Percentiles rank a stretch among this genome's conserved stretches.
These are phyloP conservation scores for Monosporascus cannonballus DNA, from an alignment of 2,329 filamentous ascomycete genomes.

Conservation along the genomic window DNA sequence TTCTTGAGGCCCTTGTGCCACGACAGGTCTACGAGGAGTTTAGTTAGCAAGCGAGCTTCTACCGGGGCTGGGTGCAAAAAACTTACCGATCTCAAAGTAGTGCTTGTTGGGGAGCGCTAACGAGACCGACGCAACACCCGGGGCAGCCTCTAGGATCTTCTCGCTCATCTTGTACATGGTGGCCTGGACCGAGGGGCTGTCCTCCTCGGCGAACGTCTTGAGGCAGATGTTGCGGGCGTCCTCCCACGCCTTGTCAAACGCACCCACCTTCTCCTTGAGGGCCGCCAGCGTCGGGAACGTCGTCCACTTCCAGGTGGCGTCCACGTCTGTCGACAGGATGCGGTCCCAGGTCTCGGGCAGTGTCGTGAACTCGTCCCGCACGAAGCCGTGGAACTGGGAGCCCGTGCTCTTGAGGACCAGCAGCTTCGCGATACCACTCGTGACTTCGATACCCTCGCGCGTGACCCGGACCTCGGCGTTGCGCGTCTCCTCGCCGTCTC, in stretches of 20 bases:
- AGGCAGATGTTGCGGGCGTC: conserved; percentile 80
- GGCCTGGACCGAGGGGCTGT: conserved; percentile 88
- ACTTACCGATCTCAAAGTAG: conserved; percentile 90
- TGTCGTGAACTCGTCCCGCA: conserved; percentile 89
- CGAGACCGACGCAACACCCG: conserved; percentile 64
- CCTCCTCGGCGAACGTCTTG: conserved; percentile 82
- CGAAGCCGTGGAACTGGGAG: conserved; percentile 91
- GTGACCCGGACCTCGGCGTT: conserved; percentile 69
- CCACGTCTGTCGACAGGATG: conserved; percentile 89
- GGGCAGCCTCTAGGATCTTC: conserved; percentile 70
- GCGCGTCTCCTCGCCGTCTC: conserved; percentile 83
- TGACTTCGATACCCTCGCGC: conserved; percentile 66
- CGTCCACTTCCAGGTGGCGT: conserved; percentile 82
- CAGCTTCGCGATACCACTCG: conserved; percentile 72
- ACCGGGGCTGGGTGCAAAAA: not conserved
- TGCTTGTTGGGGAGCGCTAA: conserved; percentile 96
- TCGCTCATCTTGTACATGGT: conserved; percentile 99
- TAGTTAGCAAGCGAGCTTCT: not conserved
- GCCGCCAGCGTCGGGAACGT: conserved; percentile 59
- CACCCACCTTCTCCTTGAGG: conserved; percentile 55
- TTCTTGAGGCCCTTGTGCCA: conserved; percentile 97
- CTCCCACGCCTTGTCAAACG: conserved; percentile 76
- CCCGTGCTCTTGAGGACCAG: conserved; percentile 94
- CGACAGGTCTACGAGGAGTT: conserved; percentile 62
- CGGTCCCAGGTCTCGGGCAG: conserved; percentile 89